A percentile compares a stretch with the other conserved stretches of the same genome.
These are phyloP conservation scores for Plasmodium knowlesi DNA, from an alignment of 169 alveolate species.

Conservation along the genomic window DNA sequence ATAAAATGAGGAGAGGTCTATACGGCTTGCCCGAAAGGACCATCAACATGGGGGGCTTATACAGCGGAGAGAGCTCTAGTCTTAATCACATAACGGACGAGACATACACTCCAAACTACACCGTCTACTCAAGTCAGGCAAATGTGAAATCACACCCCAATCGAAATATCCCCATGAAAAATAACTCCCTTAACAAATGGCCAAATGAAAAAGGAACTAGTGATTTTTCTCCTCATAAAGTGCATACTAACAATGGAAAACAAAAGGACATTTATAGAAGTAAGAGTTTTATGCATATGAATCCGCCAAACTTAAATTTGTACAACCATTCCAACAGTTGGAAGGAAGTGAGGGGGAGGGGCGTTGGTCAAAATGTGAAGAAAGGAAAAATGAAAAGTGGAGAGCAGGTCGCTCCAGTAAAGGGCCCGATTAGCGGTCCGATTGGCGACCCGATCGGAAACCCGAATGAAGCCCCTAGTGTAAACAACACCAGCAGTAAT, in stretches of 20 bases:
- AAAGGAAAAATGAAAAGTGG: background rate
- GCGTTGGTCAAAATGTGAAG: background rate
- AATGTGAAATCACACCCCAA: background rate
- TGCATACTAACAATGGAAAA: background rate
- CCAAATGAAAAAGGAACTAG: background rate
- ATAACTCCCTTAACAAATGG: conserved; percentile 18
- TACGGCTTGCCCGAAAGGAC: background rate
- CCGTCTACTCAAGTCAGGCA: background rate
- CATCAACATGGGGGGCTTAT: background rate
- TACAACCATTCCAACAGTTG: background rate
- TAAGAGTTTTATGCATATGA: background rate
- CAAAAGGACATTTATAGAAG: background rate
- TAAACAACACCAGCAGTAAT: background rate
- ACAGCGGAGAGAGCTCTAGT: background rate
- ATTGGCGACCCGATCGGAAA: background rate
- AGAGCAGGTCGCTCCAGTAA: background rate
- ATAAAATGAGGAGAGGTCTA: background rate
- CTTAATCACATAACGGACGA: background rate
- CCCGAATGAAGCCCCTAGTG: background rate
- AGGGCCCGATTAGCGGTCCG: background rate
- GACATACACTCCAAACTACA: background rate
- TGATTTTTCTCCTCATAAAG: background rate
- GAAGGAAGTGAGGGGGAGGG: background rate
- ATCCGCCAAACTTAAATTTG: background rate
- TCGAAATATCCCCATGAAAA: background rate